A percentile compares a stretch with the other conserved stretches of the same genome.
Evolutionary conservation across 2,329 filamentous ascomycete species (phyloP).

Genomic region (Colletotrichum tropicale): DNA sequence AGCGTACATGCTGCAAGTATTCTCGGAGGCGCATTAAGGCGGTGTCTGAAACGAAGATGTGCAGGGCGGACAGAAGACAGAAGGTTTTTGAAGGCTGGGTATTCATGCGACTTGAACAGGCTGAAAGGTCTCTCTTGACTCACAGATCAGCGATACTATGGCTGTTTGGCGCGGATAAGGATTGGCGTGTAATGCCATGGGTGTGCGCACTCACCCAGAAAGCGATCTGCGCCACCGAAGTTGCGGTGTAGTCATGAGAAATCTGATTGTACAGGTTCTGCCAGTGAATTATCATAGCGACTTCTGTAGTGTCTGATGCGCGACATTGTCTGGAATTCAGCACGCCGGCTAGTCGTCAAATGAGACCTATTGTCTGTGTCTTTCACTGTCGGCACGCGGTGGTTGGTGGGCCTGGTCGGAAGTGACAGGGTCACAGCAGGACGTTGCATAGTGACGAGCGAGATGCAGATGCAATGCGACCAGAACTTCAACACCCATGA

Average conservation of each 20-base stretch:
- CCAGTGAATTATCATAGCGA: neutral
- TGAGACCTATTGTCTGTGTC: neutral
- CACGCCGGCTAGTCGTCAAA: neutral
- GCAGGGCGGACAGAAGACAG: neutral
- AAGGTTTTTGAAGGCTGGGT: neutral
- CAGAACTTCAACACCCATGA: neutral
- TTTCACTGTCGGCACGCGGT: neutral
- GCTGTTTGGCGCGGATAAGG: neutral
- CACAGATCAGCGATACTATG: neutral
- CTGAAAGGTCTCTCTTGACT: neutral
- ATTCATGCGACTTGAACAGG: neutral
- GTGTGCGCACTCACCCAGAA: neutral
- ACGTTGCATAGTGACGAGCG: neutral
- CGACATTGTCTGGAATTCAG: neutral
- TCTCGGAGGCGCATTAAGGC: neutral
- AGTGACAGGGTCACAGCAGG: neutral
- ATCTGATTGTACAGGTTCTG: neutral
- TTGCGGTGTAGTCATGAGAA: neutral
- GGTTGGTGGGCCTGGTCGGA: neutral
- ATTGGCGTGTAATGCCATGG: neutral
- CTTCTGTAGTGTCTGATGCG: neutral
- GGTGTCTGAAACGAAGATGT: neutral
- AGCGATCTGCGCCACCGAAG: neutral
- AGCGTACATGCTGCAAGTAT: neutral
- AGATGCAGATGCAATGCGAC: neutral